Percentiles rank a stretch among this genome's conserved stretches.
Evolutionary conservation across 371 early-diverging fungal species (phyloP).

Genomic region (Mortierella sp.): DNA sequence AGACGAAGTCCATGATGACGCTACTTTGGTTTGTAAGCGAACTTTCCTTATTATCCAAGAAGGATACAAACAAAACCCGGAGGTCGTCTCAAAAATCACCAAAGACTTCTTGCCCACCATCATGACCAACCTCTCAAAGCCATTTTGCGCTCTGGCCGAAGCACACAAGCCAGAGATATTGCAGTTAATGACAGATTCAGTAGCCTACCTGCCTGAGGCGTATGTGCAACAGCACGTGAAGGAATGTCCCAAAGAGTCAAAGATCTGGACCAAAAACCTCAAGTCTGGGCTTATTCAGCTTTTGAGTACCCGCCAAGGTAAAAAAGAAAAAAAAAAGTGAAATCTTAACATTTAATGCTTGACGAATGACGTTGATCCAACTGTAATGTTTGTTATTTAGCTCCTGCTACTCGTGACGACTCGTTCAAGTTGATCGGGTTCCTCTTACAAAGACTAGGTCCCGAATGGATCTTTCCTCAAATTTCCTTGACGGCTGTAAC

Average conservation of each 20-base stretch:
- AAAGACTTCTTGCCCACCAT: constrained; percentile 37
- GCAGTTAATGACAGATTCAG: constrained; percentile 26
- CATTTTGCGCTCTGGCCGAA: constrained; percentile 28
- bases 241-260: constrained; percentile 20
- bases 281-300: constrained; percentile 49
- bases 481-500: neutral
- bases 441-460: constrained; percentile 39
- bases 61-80: constrained; percentile 43
- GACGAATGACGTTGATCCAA: neutral
- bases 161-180: constrained; percentile 37
- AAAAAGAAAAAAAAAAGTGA: no score
- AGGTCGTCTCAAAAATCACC: constrained; percentile 32
- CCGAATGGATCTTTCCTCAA: constrained; percentile 49
- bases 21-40: constrained; percentile 26
- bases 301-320: constrained; percentile 54
- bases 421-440: constrained; percentile 42
- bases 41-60: constrained; percentile 47
- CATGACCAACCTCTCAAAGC: constrained; percentile 27
- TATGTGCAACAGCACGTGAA: constrained; percentile 38
- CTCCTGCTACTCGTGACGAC: constrained; percentile 37
- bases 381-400: constrained; percentile 9
- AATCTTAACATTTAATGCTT: no score
- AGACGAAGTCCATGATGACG: constrained; percentile 40
- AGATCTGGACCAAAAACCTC: constrained; percentile 26
- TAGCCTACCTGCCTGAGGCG: constrained; percentile 28